Base-by-base conservation (phyloP, 495 filamentous ascomycete genomes). In the Venustampulla echinocandica region DNA sequence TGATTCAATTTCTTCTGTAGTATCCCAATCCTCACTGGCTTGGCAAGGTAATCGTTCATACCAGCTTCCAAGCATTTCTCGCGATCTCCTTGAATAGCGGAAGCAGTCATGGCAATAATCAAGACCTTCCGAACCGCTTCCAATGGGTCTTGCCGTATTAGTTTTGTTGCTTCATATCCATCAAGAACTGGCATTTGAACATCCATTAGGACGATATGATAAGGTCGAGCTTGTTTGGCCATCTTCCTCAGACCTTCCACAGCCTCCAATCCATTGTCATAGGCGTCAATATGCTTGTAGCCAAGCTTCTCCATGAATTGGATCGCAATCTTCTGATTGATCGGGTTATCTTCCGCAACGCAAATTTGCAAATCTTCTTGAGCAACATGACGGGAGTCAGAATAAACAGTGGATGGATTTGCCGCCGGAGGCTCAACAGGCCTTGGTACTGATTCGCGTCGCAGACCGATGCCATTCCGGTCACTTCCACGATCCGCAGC, bases 11-110 rank as follows among this genome's bases (percentile, higher is more conserved):
- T 85, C 57, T 78, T 75, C 61, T 81, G 86, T 27, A 90, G 66
- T 35, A 88, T 69, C 18, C 79, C 76, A 13, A 75, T 79, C 42
- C 87, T 73, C 1, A 95, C 89, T 7, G 89, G 89, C 61, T 95
- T 95, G 19, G 89, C 87, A 4, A 95, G 77, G 50, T 95, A 95
- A 52, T 95, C 87, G 64, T 94, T 94, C 89, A 95, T 95, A 21
- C 89, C 89, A 0, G 87, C 85, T 20, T 87, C 86, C 13, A 95
- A 69, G 55, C 89, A 95, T 62, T 90, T 93, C 63, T 95, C 89
- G 21, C 87, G 74, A 53, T 95, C 89, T 28, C 89, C 89, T 59
- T 87, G 83, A 53, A 95, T 95, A 13, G 89, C 89, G 42, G 78
- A 84, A 2, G 89, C 89, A 2, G 89, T 95, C 89, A 95, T 94